Evolutionary conservation across 345 rosid genomes (phyloP).

Genomic region (Cardamine resedifolia): DNA sequence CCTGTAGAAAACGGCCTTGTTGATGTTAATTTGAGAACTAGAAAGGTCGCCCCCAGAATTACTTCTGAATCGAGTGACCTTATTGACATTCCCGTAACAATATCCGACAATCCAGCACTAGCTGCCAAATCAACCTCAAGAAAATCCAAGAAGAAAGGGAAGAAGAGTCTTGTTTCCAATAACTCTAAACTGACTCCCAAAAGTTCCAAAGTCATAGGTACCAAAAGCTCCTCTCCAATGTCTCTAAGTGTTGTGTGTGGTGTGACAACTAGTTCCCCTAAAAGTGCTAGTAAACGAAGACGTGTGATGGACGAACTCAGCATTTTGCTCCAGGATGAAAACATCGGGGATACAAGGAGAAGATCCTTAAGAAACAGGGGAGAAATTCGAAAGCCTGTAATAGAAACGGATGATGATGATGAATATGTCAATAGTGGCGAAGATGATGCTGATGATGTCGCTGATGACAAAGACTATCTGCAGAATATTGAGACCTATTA

Average conservation of each 20-base stretch:
- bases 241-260: constrained; percentile 33
- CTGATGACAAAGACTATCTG: constrained; percentile 23
- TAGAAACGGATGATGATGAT: constrained; percentile 43
- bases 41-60: constrained; percentile 18
- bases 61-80: constrained; percentile 31
- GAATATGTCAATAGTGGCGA: constrained; percentile 23
- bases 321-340: constrained; percentile 38
- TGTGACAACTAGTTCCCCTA: constrained; percentile 64
- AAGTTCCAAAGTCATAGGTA: constrained; percentile 20
- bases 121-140: constrained; percentile 31
- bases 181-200: constrained; percentile 30
- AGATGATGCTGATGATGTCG: constrained; percentile 26
- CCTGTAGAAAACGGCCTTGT: constrained; percentile 20
- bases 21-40: constrained; percentile 21
- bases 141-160: constrained; percentile 32
- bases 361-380: constrained; percentile 37
- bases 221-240: constrained; percentile 13
- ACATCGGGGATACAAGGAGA: constrained; percentile 43
- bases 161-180: constrained; percentile 27
- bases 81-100: constrained; percentile 31
- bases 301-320: constrained; percentile 54
- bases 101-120: constrained; percentile 25
- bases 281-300: constrained; percentile 78
- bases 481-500: constrained; percentile 26
- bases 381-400: constrained; percentile 29